Percentiles rank a stretch among this genome's conserved stretches.
Evolutionary conservation across 768 basidiomycete species (phyloP).

Genomic region (Rhizopogon vesiculosus): DNA sequence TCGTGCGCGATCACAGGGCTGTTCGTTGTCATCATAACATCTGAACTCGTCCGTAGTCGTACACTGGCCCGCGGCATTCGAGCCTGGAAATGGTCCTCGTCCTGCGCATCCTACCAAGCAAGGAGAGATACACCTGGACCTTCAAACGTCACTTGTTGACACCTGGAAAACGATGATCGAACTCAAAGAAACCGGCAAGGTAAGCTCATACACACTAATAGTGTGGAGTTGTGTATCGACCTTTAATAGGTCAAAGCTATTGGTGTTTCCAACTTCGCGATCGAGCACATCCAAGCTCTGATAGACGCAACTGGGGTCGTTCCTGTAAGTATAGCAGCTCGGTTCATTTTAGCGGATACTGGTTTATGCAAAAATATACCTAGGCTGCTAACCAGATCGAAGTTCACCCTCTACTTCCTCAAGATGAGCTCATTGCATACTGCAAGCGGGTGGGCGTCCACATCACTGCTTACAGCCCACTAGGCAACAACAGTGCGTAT

Average conservation of each 20-base stretch:
- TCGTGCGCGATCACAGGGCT: slow-evolving; percentile 37
- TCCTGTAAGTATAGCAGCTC: slow-evolving; percentile 43
- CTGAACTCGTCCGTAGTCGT: slow-evolving; percentile 41
- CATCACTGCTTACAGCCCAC: slow-evolving; percentile 66
- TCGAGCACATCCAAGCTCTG: slow-evolving; percentile 61
- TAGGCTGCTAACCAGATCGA: slow-evolving; percentile 77
- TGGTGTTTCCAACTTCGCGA: slow-evolving; percentile 84
- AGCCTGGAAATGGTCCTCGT: slow-evolving; percentile 46
- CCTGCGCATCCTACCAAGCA: slow-evolving; percentile 45
- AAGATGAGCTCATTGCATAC: slow-evolving; percentile 67
- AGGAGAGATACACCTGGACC: slow-evolving; percentile 52
- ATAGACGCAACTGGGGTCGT: slow-evolving; percentile 66
- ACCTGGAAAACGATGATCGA: slow-evolving; percentile 81
- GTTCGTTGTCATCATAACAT: not conserved
- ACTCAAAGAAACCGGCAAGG: slow-evolving; percentile 66
- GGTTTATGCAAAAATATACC: not conserved
- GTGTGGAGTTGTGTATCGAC: not conserved
- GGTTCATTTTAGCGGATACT: not conserved
- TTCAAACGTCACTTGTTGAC: slow-evolving; percentile 57
- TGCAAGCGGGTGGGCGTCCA: slow-evolving; percentile 69
- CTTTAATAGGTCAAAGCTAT: slow-evolving; percentile 51
- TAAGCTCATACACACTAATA: slow-evolving; percentile 12
- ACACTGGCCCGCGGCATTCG: slow-evolving; percentile 78
- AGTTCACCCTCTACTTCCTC: slow-evolving; percentile 75
- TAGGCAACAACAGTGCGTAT: slow-evolving; percentile 72